phyloP scores from a whole-genome alignment of 805 yeast genomes.

The Myxozyma kluyveri region DNA sequence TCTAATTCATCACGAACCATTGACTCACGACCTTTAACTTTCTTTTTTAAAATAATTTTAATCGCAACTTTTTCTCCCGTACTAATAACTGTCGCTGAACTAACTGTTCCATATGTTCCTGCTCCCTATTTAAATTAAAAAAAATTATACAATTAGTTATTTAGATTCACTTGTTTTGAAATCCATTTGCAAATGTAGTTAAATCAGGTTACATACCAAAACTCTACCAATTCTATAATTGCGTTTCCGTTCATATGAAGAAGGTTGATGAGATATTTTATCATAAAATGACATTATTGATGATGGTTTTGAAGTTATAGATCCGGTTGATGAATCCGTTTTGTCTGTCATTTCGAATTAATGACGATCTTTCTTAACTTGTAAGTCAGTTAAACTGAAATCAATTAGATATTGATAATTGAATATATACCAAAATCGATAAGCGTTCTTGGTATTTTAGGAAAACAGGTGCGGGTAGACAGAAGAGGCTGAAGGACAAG shows the following conservation, averaged over 20 bases:
- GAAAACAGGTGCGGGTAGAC: no score
- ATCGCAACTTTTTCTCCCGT: slow-evolving; percentile 77
- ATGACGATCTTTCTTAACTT: no score
- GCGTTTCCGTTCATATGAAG: slow-evolving; percentile 22
- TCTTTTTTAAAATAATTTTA: slow-evolving; percentile 82
- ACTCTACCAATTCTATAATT: slow-evolving; percentile 22
- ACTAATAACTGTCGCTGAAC: slow-evolving; percentile 58
- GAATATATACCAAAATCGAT: no score
- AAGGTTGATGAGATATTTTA: slow-evolving; percentile 26
- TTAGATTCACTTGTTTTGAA: neutral
- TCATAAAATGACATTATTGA: slow-evolving; percentile 23
- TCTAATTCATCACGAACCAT: slow-evolving; percentile 76
- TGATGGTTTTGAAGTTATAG: no score
- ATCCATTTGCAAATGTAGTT: neutral
- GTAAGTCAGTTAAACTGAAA: no score
- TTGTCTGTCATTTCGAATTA: no score
- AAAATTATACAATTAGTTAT: neutral
- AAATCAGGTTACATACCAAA: slow-evolving; percentile 10
- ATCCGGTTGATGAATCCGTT: no score
- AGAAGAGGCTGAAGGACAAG: no score
- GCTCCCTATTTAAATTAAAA: slow-evolving; percentile 54
- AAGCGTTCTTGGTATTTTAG: no score
- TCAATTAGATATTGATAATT: no score
- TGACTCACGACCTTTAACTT: slow-evolving; percentile 72
- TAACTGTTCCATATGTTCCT: slow-evolving; percentile 90